Conservation (phyloP, 2,329 filamentous ascomycete species). For the Cladophialophora chaetospira region DNA sequence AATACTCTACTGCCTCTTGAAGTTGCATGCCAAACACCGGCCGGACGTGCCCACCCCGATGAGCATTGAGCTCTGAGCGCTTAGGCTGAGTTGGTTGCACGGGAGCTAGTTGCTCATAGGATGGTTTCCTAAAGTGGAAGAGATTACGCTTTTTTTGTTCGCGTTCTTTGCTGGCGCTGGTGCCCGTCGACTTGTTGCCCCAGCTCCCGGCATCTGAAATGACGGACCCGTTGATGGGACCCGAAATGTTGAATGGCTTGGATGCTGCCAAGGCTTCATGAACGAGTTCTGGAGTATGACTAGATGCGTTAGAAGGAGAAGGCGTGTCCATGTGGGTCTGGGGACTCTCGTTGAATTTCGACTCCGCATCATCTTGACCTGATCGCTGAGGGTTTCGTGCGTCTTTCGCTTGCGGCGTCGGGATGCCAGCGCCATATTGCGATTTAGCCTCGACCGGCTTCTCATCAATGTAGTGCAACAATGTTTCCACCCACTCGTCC, state of each 20-base stretch:
- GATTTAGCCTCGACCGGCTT: slow-evolving; percentile 60
- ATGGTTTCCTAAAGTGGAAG: slow-evolving; percentile 32
- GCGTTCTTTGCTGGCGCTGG: slow-evolving; percentile 63
- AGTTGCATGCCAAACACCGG: slow-evolving; percentile 84
- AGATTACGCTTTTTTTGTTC: slow-evolving; percentile 31
- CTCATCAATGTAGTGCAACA: slow-evolving; percentile 86
- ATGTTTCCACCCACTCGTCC: slow-evolving; percentile 88
- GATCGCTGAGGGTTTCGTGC: slow-evolving; percentile 11
- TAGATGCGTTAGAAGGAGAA: slow-evolving; percentile 38
- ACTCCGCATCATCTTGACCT: slow-evolving; percentile 17
- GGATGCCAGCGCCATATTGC: slow-evolving; percentile 39
- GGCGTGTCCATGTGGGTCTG: slow-evolving; percentile 34
- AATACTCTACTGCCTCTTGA: slow-evolving; percentile 81
- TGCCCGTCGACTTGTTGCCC: slow-evolving; percentile 68
- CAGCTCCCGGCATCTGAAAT: slow-evolving; percentile 82
- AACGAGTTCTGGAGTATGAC: slow-evolving; percentile 36
- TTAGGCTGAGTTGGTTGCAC: slow-evolving; percentile 15
- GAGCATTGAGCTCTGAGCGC: slow-evolving; percentile 16
- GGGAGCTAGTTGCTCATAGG: slow-evolving; percentile 25
- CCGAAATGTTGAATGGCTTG: slow-evolving; percentile 68
- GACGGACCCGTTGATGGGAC: slow-evolving; percentile 77
- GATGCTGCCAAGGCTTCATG: slow-evolving; percentile 29
- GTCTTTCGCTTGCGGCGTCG: slow-evolving; percentile 32
- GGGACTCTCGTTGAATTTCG: slow-evolving; percentile 16
- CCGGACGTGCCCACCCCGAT: slow-evolving; percentile 46